phyloP scores from a whole-genome alignment of 2,329 filamentous ascomycete species.

The Epichloe aotearoae region DNA sequence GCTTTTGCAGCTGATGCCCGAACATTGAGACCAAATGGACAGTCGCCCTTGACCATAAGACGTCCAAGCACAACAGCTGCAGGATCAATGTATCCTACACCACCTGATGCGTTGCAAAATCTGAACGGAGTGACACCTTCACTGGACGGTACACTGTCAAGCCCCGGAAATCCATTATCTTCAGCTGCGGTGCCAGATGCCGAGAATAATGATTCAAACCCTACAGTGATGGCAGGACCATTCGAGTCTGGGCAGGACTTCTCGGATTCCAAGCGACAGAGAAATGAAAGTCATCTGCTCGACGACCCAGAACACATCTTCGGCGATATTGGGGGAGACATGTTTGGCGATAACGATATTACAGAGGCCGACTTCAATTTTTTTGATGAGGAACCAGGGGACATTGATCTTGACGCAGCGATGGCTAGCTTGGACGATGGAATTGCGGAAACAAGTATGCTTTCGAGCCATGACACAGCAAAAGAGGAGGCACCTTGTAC shows the following conservation, averaged over 20 bases:
- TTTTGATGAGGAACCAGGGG: constrained; percentile 52
- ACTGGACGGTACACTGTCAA: constrained; percentile 41
- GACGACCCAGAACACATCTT: constrained; percentile 48
- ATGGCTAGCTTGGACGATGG: constrained; percentile 11
- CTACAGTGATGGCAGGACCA: constrained; percentile 10
- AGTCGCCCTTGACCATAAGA: constrained; percentile 38
- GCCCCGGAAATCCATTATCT: constrained; percentile 35
- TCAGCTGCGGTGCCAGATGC: constrained; percentile 17
- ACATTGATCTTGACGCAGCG: constrained; percentile 23
- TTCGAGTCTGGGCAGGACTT: constrained; percentile 19
- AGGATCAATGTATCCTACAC: constrained; percentile 56
- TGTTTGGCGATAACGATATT: constrained; percentile 61
- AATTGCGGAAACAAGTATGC: constrained; percentile 1
- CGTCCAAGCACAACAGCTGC: constrained; percentile 33
- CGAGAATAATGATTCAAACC: constrained; percentile 12
- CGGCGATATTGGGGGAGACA: constrained; percentile 56
- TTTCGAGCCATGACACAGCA: constrained; percentile 2
- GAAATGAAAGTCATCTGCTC: constrained; percentile 27
- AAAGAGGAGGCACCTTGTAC: constrained; percentile 8
- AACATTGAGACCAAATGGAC: constrained; percentile 30
- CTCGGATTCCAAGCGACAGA: constrained; percentile 31
- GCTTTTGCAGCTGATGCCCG: constrained; percentile 28
- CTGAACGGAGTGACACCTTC: constrained; percentile 39
- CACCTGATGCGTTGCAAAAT: constrained; percentile 50
- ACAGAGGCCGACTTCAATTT: constrained; percentile 77